Percentiles rank a stretch among this genome's conserved stretches.
These are phyloP conservation scores for Aspergillus taichungensis DNA, from an alignment of 495 filamentous ascomycete species.

Conservation along the genomic window DNA sequence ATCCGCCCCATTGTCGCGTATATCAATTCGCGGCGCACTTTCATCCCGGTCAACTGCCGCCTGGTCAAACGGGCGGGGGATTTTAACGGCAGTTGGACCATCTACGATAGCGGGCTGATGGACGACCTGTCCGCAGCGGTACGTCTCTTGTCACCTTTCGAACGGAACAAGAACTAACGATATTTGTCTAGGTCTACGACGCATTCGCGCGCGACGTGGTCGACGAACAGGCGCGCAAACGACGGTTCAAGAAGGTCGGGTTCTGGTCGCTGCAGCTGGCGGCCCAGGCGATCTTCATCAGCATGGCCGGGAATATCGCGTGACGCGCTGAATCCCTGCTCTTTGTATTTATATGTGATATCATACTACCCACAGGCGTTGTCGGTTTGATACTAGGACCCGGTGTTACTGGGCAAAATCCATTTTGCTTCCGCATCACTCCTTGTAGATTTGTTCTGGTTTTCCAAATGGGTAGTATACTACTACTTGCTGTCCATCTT, in stretches of 20 bases:
- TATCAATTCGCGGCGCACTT: constrained; percentile 86
- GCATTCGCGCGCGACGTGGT: constrained; percentile 85
- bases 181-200: constrained; percentile 56
- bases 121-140: constrained; percentile 88
- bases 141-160: constrained; percentile 12
- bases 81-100: constrained; percentile 93
- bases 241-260: constrained; percentile 90
- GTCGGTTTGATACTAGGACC: too few relatives aligned
- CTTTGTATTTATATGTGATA: too few relatives aligned
- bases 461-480: too few relatives aligned
- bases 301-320: constrained; percentile 80
- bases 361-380: too few relatives aligned
- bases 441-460: too few relatives aligned
- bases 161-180: constrained; percentile 2
- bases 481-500: too few relatives aligned
- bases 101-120: constrained; percentile 90
- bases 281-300: constrained; percentile 90
- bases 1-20: constrained; percentile 97
- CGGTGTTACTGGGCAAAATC: too few relatives aligned
- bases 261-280: constrained; percentile 89
- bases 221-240: constrained; percentile 72
- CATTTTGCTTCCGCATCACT: too few relatives aligned
- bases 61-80: constrained; percentile 80
- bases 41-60: constrained; percentile 90
- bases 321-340: constrained; percentile 19